A percentile compares a stretch with the other conserved stretches of the same genome.
Evolutionary conservation across 768 basidiomycete species (phyloP).

Genomic region (Kwoniella sp.): DNA sequence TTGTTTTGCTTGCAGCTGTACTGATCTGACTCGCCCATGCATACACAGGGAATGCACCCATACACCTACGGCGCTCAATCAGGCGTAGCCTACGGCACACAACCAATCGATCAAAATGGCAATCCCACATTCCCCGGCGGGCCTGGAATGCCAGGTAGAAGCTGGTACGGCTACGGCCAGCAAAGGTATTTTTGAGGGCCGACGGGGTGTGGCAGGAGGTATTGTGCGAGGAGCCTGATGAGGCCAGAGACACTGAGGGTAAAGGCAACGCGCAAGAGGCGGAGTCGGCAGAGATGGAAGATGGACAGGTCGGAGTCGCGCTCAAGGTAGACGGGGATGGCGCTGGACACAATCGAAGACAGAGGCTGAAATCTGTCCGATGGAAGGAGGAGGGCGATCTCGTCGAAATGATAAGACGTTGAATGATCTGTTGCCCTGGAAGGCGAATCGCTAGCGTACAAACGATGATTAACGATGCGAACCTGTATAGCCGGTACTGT

Average conservation of each 20-base stretch:
- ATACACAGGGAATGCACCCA: constrained; percentile 49
- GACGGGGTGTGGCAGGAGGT: neutral
- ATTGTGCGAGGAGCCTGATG: neutral
- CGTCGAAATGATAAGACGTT: neutral
- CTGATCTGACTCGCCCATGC: neutral
- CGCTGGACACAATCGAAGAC: neutral
- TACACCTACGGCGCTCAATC: constrained; percentile 42
- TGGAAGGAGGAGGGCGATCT: neutral
- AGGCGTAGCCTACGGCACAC: constrained; percentile 44
- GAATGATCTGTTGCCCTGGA: no score
- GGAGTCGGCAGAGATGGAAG: no score
- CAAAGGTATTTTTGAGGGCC: constrained; percentile 27
- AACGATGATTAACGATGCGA: no score
- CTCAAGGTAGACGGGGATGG: no score
- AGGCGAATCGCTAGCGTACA: no score
- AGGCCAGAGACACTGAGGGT: neutral
- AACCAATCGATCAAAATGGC: constrained; percentile 49
- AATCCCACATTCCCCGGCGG: constrained; percentile 48
- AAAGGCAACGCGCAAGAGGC: no score
- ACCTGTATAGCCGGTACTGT: no score
- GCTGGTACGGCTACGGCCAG: constrained; percentile 46
- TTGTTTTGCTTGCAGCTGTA: neutral
- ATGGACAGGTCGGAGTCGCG: no score
- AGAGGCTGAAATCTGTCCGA: neutral
- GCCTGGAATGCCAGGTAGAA: constrained; percentile 28